Base-by-base conservation (phyloP, 169 alveolate species). In the Eimeria zaria region DNA sequence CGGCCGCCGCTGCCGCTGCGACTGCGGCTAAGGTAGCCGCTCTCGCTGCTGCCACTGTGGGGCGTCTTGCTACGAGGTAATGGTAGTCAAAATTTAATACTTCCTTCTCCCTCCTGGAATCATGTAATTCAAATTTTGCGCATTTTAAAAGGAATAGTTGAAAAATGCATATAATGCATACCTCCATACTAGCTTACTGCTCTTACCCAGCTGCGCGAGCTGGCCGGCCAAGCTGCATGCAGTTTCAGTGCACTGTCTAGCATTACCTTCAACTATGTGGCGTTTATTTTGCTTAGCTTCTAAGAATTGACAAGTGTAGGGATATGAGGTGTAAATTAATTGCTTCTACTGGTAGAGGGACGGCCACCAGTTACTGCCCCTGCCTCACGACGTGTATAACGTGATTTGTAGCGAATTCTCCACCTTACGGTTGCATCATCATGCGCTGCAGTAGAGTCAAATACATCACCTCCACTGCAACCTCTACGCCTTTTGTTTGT, bases 1-100 rank as follows among this genome's bases (percentile, higher is more conserved):
- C 48, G 33, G 80, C 80, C 20, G 76, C 92, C n/a, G 92, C 30
- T 22, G 44, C 73, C 51, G 90, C 90, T 46, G 90, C 90, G 24
- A 30, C 51, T 46, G 90, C 46, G 73, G 90, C 73, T 81, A n/a
- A 71, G 39, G 60, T 39, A 74, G 36, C 39, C 85, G 41, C 53
- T 8, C 51, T 48, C n/a, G 90, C 74, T 12, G 73, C 80, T 85
- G 18, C 48, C 5, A 58, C 64, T 85, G 92, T 62, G 78, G 92
- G 92, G 92, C 92, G 58, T 55, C 55, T 71, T 33, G 14, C 62
- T 58, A 27, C 8, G 3, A 16, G 41, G 46, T 5, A 33, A 4
- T 30, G 55, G n/a, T 0, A 1, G 5, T 39, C 0, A 51, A 44
- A 78, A 46, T 24, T n/a, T 1, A 22, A 39, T 7, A 0, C 46